A percentile compares a stretch with the other conserved stretches of the same genome.
Conservation (phyloP, 495 filamentous ascomycete species). For the Pyrenula massariospora region DNA sequence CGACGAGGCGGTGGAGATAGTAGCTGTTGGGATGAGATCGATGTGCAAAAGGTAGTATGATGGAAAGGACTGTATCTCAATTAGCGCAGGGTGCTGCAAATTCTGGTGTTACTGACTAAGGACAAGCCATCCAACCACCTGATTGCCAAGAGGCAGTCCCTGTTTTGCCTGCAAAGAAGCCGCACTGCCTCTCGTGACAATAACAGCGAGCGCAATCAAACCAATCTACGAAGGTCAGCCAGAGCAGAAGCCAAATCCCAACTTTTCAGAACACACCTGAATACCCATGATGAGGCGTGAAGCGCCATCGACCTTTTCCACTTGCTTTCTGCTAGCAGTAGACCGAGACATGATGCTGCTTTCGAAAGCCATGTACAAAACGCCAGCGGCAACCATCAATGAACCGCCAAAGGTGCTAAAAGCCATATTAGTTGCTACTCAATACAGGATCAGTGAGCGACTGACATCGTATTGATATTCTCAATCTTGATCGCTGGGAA, state of each 20-base stretch:
- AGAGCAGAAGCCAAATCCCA: constrained; percentile 10
- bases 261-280: constrained; percentile 26
- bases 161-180: constrained; percentile 72
- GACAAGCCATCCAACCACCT: constrained; percentile 75
- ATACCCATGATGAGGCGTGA: constrained; percentile 41
- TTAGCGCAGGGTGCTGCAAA: constrained; percentile 1
- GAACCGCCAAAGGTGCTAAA: constrained; percentile 60
- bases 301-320: constrained; percentile 29
- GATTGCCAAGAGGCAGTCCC: constrained; percentile 84
- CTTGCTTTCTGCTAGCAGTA: constrained; percentile 15
- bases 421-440: constrained; percentile 14
- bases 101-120: constrained; percentile 44
- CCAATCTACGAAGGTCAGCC: constrained; percentile 42
- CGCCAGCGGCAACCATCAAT: constrained; percentile 68
- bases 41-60: constrained; percentile 72
- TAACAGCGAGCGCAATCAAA: constrained; percentile 70
- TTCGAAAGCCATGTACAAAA: constrained; percentile 75
- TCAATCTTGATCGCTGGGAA: constrained; percentile 81
- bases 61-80: constrained; percentile 46
- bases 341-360: constrained; percentile 46
- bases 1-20: constrained; percentile 79
- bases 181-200: constrained; percentile 75
- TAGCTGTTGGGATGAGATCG: constrained; percentile 70
- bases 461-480: constrained; percentile 61
- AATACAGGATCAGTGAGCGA: neutral